These are phyloP conservation scores for Daedaleopsis nitida DNA, from an alignment of 768 basidiomycete genomes.

Conservation along the genomic window DNA sequence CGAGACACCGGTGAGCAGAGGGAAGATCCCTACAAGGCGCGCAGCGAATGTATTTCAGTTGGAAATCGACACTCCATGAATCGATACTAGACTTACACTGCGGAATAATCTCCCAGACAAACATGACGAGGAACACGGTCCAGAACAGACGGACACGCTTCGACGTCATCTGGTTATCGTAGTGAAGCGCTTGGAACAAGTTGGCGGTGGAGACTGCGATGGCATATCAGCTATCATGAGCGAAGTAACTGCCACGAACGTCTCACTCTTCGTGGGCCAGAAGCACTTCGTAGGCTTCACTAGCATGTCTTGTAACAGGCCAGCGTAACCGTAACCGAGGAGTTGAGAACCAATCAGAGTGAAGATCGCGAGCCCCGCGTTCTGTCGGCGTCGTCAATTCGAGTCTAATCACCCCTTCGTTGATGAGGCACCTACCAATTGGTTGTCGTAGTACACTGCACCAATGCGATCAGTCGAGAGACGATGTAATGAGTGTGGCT, in stretches of 20 bases:
- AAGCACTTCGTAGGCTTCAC: constrained; percentile 50
- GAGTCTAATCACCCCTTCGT: too few relatives aligned
- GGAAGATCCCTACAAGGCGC: constrained; percentile 41
- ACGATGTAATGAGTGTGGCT: neutral
- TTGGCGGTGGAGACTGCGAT: constrained; percentile 27
- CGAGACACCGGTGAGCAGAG: constrained; percentile 35
- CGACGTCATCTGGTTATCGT: constrained; percentile 37
- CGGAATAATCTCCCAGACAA: constrained; percentile 40
- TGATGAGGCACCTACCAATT: constrained; percentile 20
- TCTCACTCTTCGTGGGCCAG: constrained; percentile 33
- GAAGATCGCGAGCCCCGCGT: constrained; percentile 36
- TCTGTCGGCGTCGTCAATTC: constrained; percentile 6
- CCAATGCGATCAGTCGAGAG: neutral
- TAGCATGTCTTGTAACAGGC: constrained; percentile 45
- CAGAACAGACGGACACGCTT: constrained; percentile 44
- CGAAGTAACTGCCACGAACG: too few relatives aligned
- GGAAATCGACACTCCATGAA: neutral
- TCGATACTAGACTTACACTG: constrained; percentile 35
- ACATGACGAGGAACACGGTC: constrained; percentile 37
- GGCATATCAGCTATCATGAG: neutral
- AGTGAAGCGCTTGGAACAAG: constrained; percentile 39
- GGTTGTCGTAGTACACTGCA: constrained; percentile 43
- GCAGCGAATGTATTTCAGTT: constrained; percentile 23
- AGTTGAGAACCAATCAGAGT: constrained; percentile 38
- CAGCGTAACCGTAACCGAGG: constrained; percentile 38